Percentiles rank a stretch among this genome's conserved stretches.
Evolutionary conservation across 208 protist genomes (phyloP).

Genomic region (Histomonas meleagridis): DNA sequence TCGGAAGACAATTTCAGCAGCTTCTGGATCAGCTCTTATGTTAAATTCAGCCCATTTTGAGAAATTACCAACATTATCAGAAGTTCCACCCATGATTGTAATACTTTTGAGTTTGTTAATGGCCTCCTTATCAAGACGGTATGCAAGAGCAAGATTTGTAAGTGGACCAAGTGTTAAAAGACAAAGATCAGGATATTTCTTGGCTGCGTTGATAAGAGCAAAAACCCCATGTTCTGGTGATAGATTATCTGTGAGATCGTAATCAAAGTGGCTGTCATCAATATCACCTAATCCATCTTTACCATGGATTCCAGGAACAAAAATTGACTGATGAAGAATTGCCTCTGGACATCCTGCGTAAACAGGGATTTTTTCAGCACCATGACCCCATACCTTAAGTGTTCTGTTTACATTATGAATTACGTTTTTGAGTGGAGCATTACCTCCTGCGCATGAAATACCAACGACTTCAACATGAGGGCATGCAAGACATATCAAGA

Average conservation of each 20-base stretch:
- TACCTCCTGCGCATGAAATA: conserved; percentile 9
- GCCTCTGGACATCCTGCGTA: not conserved
- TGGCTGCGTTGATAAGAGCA: not conserved
- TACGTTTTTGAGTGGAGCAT: not conserved
- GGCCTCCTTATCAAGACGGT: not conserved
- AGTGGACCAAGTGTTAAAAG: not conserved
- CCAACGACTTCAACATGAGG: not conserved
- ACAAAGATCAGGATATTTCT: not conserved
- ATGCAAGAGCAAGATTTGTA: not conserved
- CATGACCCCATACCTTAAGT: not conserved
- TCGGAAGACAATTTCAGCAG: not conserved
- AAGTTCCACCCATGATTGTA: not conserved
- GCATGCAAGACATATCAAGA: not conserved
- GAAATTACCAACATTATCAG: not conserved
- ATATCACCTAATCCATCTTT: conserved; percentile 7
- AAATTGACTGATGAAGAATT: not conserved
- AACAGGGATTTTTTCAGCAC: not conserved
- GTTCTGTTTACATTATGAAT: not conserved
- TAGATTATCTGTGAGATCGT: not conserved
- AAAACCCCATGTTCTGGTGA: not conserved
- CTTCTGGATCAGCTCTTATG: not conserved
- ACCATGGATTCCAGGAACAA: not conserved
- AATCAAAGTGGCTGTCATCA: not conserved
- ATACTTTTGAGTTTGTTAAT: not conserved
- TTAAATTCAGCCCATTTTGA: conserved; percentile 29